Conservation (phyloP, 2,329 filamentous ascomycete genomes). For the Raffaelea deltoideospora region DNA sequence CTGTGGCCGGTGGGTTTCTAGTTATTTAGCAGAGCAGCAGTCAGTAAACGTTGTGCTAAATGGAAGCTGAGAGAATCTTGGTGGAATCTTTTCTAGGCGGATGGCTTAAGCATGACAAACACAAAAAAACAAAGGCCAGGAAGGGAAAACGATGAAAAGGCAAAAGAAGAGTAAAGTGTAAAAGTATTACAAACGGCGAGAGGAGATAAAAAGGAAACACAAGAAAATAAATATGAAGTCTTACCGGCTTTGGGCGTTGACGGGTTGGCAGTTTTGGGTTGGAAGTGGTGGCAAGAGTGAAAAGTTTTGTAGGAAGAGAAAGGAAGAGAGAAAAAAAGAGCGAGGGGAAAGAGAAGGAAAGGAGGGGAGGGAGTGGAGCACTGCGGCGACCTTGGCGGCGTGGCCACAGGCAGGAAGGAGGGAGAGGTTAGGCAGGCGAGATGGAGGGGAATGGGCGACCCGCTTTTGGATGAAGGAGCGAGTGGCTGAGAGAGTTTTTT, state of each 20-base stretch:
- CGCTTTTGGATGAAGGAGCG: neutral
- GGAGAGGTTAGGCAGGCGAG: too few relatives aligned
- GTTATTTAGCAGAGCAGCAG: too few relatives aligned
- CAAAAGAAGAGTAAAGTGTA: neutral
- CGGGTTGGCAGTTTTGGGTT: too few relatives aligned
- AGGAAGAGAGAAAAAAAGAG: neutral
- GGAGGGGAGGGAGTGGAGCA: conserved; percentile 4
- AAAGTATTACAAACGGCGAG: neutral
- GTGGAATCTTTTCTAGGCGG: neutral
- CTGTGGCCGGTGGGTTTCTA: neutral
- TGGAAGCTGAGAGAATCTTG: neutral
- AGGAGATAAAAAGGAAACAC: neutral
- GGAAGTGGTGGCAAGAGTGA: neutral
- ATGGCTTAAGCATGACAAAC: neutral
- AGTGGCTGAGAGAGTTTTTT: too few relatives aligned
- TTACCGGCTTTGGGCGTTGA: too few relatives aligned
- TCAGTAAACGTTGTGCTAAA: too few relatives aligned
- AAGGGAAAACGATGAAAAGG: neutral
- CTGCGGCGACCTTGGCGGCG: too few relatives aligned
- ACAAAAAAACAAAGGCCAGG: neutral
- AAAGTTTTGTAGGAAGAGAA: neutral
- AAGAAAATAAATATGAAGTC: too few relatives aligned
- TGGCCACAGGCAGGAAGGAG: conserved; percentile 1
- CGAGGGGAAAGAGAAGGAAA: neutral
- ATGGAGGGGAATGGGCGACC: conserved; percentile 5